Conservation (phyloP, 495 filamentous ascomycete species). For the Clohesyomyces aquaticus region DNA sequence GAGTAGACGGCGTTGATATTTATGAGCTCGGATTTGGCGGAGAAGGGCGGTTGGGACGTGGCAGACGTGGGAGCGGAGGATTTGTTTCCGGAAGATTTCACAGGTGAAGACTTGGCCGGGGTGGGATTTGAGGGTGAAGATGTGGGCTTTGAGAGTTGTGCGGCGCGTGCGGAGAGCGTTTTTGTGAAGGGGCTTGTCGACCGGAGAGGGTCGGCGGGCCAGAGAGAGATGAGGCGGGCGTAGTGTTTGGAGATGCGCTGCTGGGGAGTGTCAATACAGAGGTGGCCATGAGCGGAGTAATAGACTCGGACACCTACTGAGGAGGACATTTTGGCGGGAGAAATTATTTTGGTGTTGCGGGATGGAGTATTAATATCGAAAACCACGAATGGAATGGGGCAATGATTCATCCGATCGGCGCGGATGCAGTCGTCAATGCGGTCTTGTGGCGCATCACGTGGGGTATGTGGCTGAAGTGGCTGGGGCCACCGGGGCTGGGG, state of each 20-base stretch:
- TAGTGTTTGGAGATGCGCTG: constrained; percentile 54
- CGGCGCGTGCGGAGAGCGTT: constrained; percentile 65
- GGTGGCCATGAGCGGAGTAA: too few species aligned
- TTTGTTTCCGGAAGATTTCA: not conserved
- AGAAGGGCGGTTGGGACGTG: constrained; percentile 14
- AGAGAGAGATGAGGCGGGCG: constrained; percentile 70
- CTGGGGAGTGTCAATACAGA: too few species aligned
- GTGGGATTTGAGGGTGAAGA: constrained; percentile 1
- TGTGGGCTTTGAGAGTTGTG: constrained; percentile 6
- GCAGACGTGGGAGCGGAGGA: constrained; percentile 28
- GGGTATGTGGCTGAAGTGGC: too few species aligned
- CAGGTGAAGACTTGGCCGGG: too few species aligned
- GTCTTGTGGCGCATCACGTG: constrained; percentile 29
- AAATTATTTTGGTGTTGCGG: too few species aligned
- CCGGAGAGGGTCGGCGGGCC: constrained; percentile 78
- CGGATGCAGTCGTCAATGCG: constrained; percentile 8
- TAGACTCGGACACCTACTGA: too few species aligned
- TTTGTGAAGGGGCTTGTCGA: constrained; percentile 76
- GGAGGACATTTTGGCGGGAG: too few species aligned
- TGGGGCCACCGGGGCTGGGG: too few species aligned
- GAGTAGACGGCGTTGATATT: constrained; percentile 75
- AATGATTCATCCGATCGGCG: constrained; percentile 8
- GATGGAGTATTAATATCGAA: too few species aligned
- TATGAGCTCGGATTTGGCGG: constrained; percentile 51
- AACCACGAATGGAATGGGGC: not conserved